Evolutionary conservation across 2,329 filamentous ascomycete genomes (phyloP).

Genomic region (Periconia digitata): DNA sequence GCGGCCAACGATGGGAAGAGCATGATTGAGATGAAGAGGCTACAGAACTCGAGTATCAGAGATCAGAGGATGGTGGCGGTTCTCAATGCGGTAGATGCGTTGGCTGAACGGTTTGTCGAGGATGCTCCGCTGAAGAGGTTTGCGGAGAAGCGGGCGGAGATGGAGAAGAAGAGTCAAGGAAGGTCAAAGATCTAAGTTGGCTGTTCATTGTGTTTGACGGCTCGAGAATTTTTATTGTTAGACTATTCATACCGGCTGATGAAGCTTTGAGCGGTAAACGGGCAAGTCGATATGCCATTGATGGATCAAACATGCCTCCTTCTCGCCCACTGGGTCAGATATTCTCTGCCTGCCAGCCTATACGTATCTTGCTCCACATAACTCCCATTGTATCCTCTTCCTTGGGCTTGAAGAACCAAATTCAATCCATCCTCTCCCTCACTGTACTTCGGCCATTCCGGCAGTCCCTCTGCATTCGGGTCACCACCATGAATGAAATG

Average conservation of each 20-base stretch:
- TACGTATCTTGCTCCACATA: slow-evolving; percentile 48
- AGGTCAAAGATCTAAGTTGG: slow-evolving; percentile 27
- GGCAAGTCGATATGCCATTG: no score
- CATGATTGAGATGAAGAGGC: slow-evolving; percentile 56
- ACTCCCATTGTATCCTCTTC: slow-evolving; percentile 44
- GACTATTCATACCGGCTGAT: background rate
- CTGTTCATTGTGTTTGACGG: no score
- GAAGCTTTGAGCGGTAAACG: background rate
- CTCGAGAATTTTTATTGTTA: no score
- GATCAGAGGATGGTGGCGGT: slow-evolving; percentile 51
- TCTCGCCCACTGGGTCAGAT: slow-evolving; percentile 38
- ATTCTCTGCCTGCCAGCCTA: slow-evolving; percentile 47
- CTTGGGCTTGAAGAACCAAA: slow-evolving; percentile 50
- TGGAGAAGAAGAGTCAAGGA: slow-evolving; percentile 37
- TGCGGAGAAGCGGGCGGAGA: slow-evolving; percentile 41
- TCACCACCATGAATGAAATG: slow-evolving; percentile 45
- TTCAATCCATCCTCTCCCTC: slow-evolving; percentile 41
- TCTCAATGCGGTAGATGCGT: slow-evolving; percentile 50
- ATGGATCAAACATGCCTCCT: slow-evolving; percentile 38
- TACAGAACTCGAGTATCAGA: slow-evolving; percentile 51
- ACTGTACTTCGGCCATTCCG: slow-evolving; percentile 47
- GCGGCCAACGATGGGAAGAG: slow-evolving; percentile 53
- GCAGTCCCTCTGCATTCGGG: slow-evolving; percentile 40
- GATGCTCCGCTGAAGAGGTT: slow-evolving; percentile 51
- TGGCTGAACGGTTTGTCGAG: slow-evolving; percentile 53